A percentile compares a stretch with the other conserved stretches of the same genome.
Conservation (phyloP, 352 stramenopile species). For the Pythium angustatum region DNA sequence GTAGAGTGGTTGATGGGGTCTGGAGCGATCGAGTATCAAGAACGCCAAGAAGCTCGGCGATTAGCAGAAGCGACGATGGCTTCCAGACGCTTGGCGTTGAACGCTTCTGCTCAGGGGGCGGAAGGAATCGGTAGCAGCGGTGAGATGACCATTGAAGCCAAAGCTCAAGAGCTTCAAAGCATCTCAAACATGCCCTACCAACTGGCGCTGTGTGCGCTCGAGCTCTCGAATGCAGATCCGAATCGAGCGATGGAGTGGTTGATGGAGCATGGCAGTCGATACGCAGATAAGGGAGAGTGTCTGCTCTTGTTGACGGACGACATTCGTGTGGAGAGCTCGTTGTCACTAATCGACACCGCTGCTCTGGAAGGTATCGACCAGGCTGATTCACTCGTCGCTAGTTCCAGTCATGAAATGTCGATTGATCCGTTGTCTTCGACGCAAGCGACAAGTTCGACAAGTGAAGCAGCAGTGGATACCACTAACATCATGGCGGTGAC, state of each 20-base stretch:
- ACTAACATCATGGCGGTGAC: constrained; percentile 78
- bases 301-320: constrained; percentile 48
- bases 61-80: constrained; percentile 50
- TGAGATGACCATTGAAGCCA: constrained; percentile 49
- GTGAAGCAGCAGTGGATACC: constrained; percentile 35
- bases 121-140: neutral
- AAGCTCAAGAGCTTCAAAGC: constrained; percentile 66
- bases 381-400: constrained; percentile 56
- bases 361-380: constrained; percentile 83
- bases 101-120: neutral
- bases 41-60: constrained; percentile 62
- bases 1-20: constrained; percentile 88
- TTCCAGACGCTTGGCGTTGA: constrained; percentile 24
- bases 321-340: constrained; percentile 47
- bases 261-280: constrained; percentile 77
- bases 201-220: constrained; percentile 62
- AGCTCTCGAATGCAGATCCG: constrained; percentile 77
- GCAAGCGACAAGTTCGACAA: constrained; percentile 6
- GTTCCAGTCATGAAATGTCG: constrained; percentile 15
- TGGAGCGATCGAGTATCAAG: constrained; percentile 70
- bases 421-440: neutral
- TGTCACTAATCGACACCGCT: constrained; percentile 56
- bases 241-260: constrained; percentile 89
- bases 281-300: constrained; percentile 52
- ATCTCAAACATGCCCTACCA: constrained; percentile 79